phyloP scores from a whole-genome alignment of 2,329 filamentous ascomycete species.

The Talaromyces sp. region DNA sequence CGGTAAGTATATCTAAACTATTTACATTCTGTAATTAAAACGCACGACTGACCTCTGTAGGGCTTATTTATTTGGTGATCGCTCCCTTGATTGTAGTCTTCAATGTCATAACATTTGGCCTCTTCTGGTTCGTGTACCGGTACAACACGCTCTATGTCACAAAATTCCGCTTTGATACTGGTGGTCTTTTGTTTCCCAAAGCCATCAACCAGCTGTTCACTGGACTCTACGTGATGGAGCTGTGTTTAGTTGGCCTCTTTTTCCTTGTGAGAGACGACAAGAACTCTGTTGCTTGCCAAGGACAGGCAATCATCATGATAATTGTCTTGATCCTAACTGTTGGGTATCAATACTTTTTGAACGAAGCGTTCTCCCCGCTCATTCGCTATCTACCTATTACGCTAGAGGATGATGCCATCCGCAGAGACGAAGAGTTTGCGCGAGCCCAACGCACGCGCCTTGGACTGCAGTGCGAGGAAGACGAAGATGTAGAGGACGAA shows the following conservation, averaged over 20 bases:
- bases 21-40: background rate
- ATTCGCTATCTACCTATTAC: conserved; percentile 90
- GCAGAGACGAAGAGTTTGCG: conserved; percentile 86
- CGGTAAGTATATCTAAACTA: conserved; percentile 40
- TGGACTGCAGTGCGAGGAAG: conserved; percentile 52
- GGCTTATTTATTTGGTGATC: conserved; percentile 79
- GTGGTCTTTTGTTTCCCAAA: conserved; percentile 82
- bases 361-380: conserved; percentile 76
- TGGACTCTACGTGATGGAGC: conserved; percentile 89
- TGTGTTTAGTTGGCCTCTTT: conserved; percentile 84
- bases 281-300: conserved; percentile 54
- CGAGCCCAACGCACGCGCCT: conserved; percentile 68
- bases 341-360: conserved; percentile 74
- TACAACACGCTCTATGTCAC: conserved; percentile 96
- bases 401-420: conserved; percentile 86
- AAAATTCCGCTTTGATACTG: conserved; percentile 83
- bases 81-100: conserved; percentile 89
- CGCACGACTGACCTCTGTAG: conserved; percentile 21
- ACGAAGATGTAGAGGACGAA: conserved; percentile 39
- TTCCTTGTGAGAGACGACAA: conserved; percentile 64
- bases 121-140: conserved; percentile 93
- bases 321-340: conserved; percentile 64
- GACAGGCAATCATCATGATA: conserved; percentile 83
- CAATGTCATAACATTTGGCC: conserved; percentile 81
- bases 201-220: conserved; percentile 96